Conservation (phyloP, 225 moss, liverwort and hornwort genomes). For the Sphagnum tenellum region DNA sequence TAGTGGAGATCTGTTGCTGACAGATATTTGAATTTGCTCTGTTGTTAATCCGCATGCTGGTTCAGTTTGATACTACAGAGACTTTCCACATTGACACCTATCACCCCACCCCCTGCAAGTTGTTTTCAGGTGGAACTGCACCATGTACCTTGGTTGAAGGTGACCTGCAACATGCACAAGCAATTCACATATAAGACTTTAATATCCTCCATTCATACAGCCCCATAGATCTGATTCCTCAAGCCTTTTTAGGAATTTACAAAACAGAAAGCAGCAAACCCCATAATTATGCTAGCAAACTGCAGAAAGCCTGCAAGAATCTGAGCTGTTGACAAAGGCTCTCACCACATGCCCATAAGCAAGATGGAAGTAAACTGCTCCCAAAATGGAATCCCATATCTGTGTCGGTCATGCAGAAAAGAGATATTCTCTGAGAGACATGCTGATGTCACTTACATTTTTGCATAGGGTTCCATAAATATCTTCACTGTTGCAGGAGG, state of each 20-base stretch:
- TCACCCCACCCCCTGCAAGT: constrained; percentile 24
- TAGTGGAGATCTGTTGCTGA: constrained; percentile 1
- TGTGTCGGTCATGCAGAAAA: no score
- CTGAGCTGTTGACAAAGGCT: no score
- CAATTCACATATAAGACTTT: background rate
- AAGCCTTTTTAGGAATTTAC: no score
- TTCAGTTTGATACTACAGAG: constrained; percentile 11
- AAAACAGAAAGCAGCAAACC: no score
- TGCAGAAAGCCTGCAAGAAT: no score
- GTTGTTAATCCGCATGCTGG: constrained; percentile 12
- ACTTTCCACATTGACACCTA: constrained; percentile 3
- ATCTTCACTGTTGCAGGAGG: constrained; percentile 25
- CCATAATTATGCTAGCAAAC: no score
- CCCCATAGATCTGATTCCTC: no score
- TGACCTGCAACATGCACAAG: constrained; percentile 30
- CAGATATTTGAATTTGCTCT: constrained; percentile 12
- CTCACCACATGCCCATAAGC: no score
- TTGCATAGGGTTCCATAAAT: constrained; percentile 47
- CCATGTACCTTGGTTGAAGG: constrained; percentile 59
- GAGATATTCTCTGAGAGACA: no score
- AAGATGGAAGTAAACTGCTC: no score
- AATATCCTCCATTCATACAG: no score
- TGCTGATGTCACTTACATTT: constrained; percentile 41
- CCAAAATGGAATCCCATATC: no score
- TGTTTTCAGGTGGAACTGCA: constrained; percentile 77